Base-by-base conservation (phyloP, 2,329 filamentous ascomycete species). In the Verticillium klebahnii region DNA sequence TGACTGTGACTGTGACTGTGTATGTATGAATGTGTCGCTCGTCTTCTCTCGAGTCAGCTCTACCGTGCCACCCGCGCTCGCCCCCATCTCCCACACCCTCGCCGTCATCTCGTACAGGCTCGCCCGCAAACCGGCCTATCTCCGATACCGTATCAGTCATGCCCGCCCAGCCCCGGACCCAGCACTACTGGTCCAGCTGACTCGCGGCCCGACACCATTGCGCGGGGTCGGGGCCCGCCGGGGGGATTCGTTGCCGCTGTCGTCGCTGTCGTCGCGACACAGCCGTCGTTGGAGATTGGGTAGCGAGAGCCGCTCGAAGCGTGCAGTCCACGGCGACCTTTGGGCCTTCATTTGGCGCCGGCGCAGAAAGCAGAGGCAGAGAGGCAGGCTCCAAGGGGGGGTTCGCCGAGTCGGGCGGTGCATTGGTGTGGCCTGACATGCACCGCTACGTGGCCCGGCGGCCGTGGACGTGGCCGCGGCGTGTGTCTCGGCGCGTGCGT, bases 111-210 rank as follows among this genome's bases (percentile, higher is more conserved):
- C 14, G 23, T 25, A 11, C 57, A 31, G 17, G 5, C 39, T 34
- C 55, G n/a, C 15, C 37, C 57, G n/a, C 19, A 29, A 7, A 7
- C 63, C 62, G 60, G 62, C 34, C 59, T 64, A 65, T 64, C 62
- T 66, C 65, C 65, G 65, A 65, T 64, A 64, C 62, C 62, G 63
- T 64, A 61, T 63, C 64, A 50, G 39, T 32, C n/a, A 23, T 50
- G 45, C 8, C 45, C 45, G 32, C 32, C 55, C 29, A 56, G 55
- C 32, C 55, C 55, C 32, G 31, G 55, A 57, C 31, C 34, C 9
- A 23, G 55, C 29, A 57, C 45, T 50, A 23, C 19, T 50, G 45
- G 45, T 19, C 45, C 45, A 50, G 19, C 45, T 50, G 45, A 50
- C 45, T 50, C 45, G 45, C 45, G 23, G 19, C 45, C 45, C 45